Conservation (phyloP, 306 rosid species). For the Cucurbita maxima region DNA sequence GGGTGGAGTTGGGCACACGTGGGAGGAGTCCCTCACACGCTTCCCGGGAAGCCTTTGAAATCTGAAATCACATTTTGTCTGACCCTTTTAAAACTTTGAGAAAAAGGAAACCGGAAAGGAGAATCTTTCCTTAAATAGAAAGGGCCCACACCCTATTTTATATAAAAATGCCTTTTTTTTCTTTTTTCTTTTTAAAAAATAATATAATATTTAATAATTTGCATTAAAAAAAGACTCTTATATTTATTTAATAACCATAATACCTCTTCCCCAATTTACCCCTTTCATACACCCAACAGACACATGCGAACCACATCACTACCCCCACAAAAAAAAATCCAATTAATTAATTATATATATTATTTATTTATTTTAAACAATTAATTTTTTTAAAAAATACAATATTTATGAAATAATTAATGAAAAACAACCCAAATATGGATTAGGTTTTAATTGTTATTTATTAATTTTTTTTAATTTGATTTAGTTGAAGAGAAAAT, state of each 20-base stretch:
- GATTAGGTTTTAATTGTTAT: background rate
- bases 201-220: background rate
- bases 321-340: background rate
- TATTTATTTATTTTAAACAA: too few relatives aligned
- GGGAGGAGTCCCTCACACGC: constrained; percentile 1
- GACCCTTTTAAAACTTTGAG: background rate
- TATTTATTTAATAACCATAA: background rate
- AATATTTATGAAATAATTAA: too few relatives aligned
- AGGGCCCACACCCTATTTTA: background rate
- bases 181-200: too few relatives aligned
- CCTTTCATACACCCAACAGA: constrained; percentile 1
- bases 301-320: background rate
- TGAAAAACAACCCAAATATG: background rate
- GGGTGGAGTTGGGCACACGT: background rate
- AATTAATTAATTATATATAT: too few relatives aligned
- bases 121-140: constrained; percentile 11
- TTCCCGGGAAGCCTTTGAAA: background rate
- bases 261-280: background rate
- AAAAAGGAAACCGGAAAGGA: background rate
- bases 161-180: background rate
- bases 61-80: background rate
- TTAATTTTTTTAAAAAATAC: too few relatives aligned
- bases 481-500: background rate
- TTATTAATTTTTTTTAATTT: background rate
- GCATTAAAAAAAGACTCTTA: background rate